Evolutionary conservation across 2,329 filamentous ascomycete genomes (phyloP), one percentile per base, ranked within the genome.

Genomic region (Colletotrichum echinochloae): DNA sequence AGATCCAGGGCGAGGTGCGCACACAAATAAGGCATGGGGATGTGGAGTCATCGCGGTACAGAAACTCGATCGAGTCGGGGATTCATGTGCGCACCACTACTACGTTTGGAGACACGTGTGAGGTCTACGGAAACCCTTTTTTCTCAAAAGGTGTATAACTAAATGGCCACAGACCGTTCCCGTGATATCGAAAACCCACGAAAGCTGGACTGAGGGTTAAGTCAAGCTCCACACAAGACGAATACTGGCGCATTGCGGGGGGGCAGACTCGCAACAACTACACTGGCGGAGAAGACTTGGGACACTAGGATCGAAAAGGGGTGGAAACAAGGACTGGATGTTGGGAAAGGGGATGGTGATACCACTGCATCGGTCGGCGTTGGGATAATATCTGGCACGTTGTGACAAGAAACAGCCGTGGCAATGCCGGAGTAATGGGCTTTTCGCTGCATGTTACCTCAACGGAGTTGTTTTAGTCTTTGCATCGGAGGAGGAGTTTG

Each of bases 1-100:
- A 77, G 70, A 65, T 73, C 16, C 65, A 72, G 4, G 78, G 78
- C 30, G 74, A 79, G 35, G 78, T 80, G 14, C 74, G 74, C 52
- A 80, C 78, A 35, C 73, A 80, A 30, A 79, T 80, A 35, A 72
- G 63, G 49, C 33, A 57, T 20, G 64, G 44, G 11, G 56, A 67
- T 1, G 61, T 28, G 11, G 59, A 20, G 28, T 8, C 30, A 7
- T 33, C 16, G 57, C 48, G 46, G n/a, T 35, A 60, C 60, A 20
- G 48, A 33, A 63, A 37, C 33, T 73, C 71, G 14, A 52, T 65
- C 0, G 72, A 73, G 56, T 70, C 48, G 7, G 73, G 73, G 26
- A 74, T 74, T 14, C 70, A 71, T n/a, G 72, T 74, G 54, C 69
- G 62, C 3, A 74, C 73, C 14, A 73, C 67, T 8, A 74, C 69